Evolutionary conservation across 2,329 filamentous ascomycete genomes (phyloP), one percentile per base, ranked within the genome.

Genomic region (Penicillium sclerotiorum): DNA sequence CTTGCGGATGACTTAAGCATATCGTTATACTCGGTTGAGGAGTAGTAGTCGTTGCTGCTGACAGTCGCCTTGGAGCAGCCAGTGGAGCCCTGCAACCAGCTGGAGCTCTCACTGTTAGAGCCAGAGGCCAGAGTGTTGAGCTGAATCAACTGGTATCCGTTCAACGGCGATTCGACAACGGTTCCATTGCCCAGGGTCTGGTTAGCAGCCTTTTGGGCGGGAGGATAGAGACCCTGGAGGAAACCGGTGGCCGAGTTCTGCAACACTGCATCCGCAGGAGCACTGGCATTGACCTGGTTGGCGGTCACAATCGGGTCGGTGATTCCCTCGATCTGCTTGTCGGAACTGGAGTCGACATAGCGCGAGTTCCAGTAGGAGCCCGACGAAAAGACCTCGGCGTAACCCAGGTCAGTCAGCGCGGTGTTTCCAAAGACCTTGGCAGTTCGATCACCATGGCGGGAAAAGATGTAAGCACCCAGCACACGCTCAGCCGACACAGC

Each of bases 381-480:
- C 0, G 87, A 86, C 39, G 79, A 77, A 71, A 84, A 87, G 59
- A 91, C 84, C 74, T 96, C 79, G 40, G 80, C 74, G 66, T 92
- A 90, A 25, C 92, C 92, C 44, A 96, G 80, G 52, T 87, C 80
- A 11, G 92, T 96, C 67, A 96, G 74, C 58, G 81, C 80, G 22
- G 89, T 84, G 11, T 88, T 87, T 38, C 84, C 77, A 55, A 83
- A 84, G 15, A 83, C 78, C 75, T 95, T 96, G 56, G 89, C 75
- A 1, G 90, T 93, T 48, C 92, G 85, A 71, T 96, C 92, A 50
- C 92, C 92, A 74, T 96, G 92, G 38, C 92, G 88, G 61, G 90
- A 85, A 77, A 95, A 95, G 72, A 96, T 85, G 71, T 92, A 94
- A 38, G 87, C 85, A 45, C 90, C 91, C 13, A 95, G 79, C 22